Evolutionary conservation across 768 basidiomycete species (phyloP), one percentile per base, ranked within the genome.

Genomic region (Leccinum aurantiacum): DNA sequence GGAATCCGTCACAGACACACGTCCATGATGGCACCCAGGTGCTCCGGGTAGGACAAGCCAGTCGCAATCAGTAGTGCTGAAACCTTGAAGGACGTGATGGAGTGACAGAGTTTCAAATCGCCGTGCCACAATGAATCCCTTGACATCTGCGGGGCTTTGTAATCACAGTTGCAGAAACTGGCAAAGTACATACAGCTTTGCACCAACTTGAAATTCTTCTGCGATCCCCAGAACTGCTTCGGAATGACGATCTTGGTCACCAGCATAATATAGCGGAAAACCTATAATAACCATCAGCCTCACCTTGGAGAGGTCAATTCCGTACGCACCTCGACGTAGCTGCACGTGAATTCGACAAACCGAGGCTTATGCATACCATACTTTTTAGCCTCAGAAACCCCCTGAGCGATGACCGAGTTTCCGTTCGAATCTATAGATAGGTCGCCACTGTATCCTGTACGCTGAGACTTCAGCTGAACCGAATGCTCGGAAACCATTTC

Each of bases 61-160:
- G 24, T 86, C 84, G 66, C 94, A 93, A 31, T 86, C 88, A 0
- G 84, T 79, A 5, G 84, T 83, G 38, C 82, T 82, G 67, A 98
- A 85, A 10, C 84, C 83, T 73, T 96, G 93, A 25, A 96, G 65
- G 6, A 94, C 74, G 10, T 79, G 69, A 69, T 98, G 95, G 6
- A 98, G 75, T 3, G 84, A 86, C 17, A 91, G 58, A 0, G 87
- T 85, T 72, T 99, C 97, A 67, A 84, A 90, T n/a, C 93, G 87
- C 15, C 93, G 84, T 50, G 82, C 82, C 14, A 78, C 72, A 49
- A 98, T 84, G 63, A 96, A 88, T n/a, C 76, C 74, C 60, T 88
- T 85, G 48, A 93, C 79, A 66, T 86, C 95, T 95, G 53, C 8
- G 9, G 19, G 8, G 5, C 24, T 7, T 54, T 35, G 27, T n/a